Conservation (phyloP, 2,329 filamentous ascomycete species). For the Aurifilum marmelostoma region DNA sequence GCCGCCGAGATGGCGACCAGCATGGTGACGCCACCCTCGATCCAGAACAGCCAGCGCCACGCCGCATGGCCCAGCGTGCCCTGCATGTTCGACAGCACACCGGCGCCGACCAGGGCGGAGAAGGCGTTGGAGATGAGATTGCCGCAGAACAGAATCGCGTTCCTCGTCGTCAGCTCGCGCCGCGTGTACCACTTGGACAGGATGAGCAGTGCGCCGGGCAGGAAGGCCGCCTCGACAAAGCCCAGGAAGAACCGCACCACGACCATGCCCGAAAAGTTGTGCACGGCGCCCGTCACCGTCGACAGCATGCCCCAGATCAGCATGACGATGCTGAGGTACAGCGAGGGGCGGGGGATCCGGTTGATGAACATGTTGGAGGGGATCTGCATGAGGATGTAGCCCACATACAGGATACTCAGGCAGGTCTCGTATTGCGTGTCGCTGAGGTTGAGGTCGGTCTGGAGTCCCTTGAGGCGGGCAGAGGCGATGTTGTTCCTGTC, state of each 20-base stretch:
- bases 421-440: slow-evolving; percentile 66
- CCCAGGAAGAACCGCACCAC: slow-evolving; percentile 62
- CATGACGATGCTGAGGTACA: slow-evolving; percentile 58
- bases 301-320: slow-evolving; percentile 64
- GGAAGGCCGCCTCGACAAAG: slow-evolving; percentile 66
- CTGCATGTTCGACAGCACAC: slow-evolving; percentile 62
- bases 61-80: slow-evolving; percentile 56
- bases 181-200: slow-evolving; percentile 70
- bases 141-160: slow-evolving; percentile 62
- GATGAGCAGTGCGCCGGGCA: slow-evolving; percentile 65
- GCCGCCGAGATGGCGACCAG: slow-evolving; percentile 48
- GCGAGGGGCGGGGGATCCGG: slow-evolving; percentile 52
- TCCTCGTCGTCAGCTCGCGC: slow-evolving; percentile 56
- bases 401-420: slow-evolving; percentile 67
- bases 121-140: slow-evolving; percentile 65
- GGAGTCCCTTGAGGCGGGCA: slow-evolving; percentile 66
- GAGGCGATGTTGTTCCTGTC: slow-evolving; percentile 71
- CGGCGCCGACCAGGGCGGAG: slow-evolving; percentile 60
- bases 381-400: slow-evolving; percentile 67
- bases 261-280: slow-evolving; percentile 59
- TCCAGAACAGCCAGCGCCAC: slow-evolving; percentile 66
- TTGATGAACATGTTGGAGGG: slow-evolving; percentile 63
- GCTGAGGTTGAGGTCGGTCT: slow-evolving; percentile 59
- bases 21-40: slow-evolving; percentile 60
- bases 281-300: slow-evolving; percentile 56